These are phyloP conservation scores for Diaporthe caulivora DNA, from an alignment of 2,329 filamentous ascomycete genomes.

Conservation along the genomic window DNA sequence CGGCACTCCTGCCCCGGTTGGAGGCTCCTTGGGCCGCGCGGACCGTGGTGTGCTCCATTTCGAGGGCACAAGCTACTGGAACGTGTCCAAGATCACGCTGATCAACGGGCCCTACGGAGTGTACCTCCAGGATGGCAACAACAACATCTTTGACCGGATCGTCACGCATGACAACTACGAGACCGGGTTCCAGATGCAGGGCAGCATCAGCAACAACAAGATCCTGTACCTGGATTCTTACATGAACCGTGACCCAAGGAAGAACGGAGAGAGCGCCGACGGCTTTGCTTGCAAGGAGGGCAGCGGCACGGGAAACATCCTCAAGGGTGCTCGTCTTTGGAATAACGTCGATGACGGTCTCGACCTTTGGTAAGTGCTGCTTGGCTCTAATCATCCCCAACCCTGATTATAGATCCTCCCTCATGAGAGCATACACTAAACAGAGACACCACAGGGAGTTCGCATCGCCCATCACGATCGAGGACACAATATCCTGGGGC, in stretches of 20 bases:
- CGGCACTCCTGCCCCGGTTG: conserved; percentile 57
- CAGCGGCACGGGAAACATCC: conserved; percentile 57
- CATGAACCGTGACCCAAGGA: conserved; percentile 59
- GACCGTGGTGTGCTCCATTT: conserved; percentile 63
- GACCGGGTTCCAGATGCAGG: conserved; percentile 53
- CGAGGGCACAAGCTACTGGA: conserved; percentile 58
- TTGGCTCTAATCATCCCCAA: fast-evolving
- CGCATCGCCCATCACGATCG: conserved; percentile 55
- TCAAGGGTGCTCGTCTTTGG: conserved; percentile 60
- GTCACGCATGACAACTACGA: conserved; percentile 55
- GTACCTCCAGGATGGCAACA: conserved; percentile 51
- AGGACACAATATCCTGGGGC: conserved; percentile 59
- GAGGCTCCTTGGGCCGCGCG: conserved; percentile 52
- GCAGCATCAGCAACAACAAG: conserved; percentile 51
- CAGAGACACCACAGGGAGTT: conserved; percentile 46
- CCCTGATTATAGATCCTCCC: background rate
- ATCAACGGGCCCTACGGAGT: conserved; percentile 55
- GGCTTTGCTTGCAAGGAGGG: conserved; percentile 63
- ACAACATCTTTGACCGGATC: conserved; percentile 53
- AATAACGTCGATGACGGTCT: conserved; percentile 64
- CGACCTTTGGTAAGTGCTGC: conserved; percentile 43
- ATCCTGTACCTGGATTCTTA: conserved; percentile 59
- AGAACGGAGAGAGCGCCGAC: conserved; percentile 64
- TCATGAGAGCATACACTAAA: background rate
- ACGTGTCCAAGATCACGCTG: conserved; percentile 55